Percentiles rank a stretch among this genome's conserved stretches.
Conservation (phyloP, 805 yeast genomes). For the Ogataea pini region DNA sequence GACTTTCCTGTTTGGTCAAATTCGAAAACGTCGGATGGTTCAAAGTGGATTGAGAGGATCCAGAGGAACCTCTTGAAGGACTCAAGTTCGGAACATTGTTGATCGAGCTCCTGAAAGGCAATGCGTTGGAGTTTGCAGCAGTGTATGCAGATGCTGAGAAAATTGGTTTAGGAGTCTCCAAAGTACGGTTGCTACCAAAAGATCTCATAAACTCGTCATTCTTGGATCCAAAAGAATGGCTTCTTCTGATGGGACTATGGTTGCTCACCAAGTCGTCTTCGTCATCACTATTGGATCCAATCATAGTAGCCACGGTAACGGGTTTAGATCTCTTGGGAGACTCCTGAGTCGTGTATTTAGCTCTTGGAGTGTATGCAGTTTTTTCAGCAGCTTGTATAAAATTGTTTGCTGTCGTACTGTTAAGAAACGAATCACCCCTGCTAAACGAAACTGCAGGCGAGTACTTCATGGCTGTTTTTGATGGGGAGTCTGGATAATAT, state of each 20-base stretch:
- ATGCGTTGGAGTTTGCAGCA: slow-evolving; percentile 47
- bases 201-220: slow-evolving; percentile 39
- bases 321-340: slow-evolving; percentile 66
- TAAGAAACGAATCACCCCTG: slow-evolving; percentile 31
- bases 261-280: slow-evolving; percentile 39
- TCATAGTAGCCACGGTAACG: slow-evolving; percentile 49
- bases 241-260: slow-evolving; percentile 26
- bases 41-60: slow-evolving; percentile 25
- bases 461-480: slow-evolving; percentile 40
- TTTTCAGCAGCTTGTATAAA: slow-evolving; percentile 38
- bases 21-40: slow-evolving; percentile 1
- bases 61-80: slow-evolving; percentile 29
- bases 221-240: slow-evolving; percentile 21
- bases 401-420: slow-evolving; percentile 41
- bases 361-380: slow-evolving; percentile 58
- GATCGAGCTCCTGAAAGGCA: slow-evolving; percentile 21
- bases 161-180: slow-evolving; percentile 67
- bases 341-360: slow-evolving; percentile 65
- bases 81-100: slow-evolving; percentile 22
- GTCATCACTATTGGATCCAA: slow-evolving; percentile 42
- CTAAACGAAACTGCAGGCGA: slow-evolving; percentile 46
- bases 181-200: slow-evolving; percentile 40
- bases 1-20: slow-evolving; percentile 18
- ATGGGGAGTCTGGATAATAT: slow-evolving; percentile 31
- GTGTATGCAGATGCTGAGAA: slow-evolving; percentile 64